Percentiles rank a stretch among this genome's conserved stretches.
These are phyloP conservation scores for Physcomitrellopsis africana DNA, from an alignment of 225 moss, liverwort and hornwort genomes.

Conservation along the genomic window DNA sequence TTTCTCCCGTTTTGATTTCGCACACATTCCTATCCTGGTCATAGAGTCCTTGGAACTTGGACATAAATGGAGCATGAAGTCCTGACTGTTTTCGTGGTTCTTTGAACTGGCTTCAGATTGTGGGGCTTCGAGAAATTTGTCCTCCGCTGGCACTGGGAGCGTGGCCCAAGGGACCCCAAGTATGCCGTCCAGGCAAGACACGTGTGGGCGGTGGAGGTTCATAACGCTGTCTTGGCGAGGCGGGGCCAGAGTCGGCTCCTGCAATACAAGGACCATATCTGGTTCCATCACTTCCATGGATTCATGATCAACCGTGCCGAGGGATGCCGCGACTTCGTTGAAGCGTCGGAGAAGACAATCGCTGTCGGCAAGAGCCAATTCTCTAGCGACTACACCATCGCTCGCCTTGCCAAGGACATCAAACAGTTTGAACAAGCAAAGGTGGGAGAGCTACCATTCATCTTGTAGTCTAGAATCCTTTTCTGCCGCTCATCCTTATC, in stretches of 20 bases:
- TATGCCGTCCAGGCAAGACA: no score
- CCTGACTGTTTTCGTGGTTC: no score
- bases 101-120: no score
- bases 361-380: not conserved
- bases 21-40: no score
- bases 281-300: conserved; percentile 9
- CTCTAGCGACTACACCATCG: not conserved
- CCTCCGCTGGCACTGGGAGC: no score
- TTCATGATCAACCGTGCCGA: not conserved
- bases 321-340: not conserved
- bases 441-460: not conserved
- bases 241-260: not conserved
- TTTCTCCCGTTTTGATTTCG: no score
- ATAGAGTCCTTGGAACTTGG: no score
- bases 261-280: not conserved
- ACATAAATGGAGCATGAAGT: no score
- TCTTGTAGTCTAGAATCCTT: not conserved
- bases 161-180: no score
- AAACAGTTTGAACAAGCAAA: not conserved
- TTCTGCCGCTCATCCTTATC: no score
- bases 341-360: not conserved
- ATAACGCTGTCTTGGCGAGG: not conserved
- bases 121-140: no score
- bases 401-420: not conserved
- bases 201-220: not conserved